Base-by-base conservation (phyloP, 768 basidiomycete genomes). In the Rhodotorula babjevae region DNA sequence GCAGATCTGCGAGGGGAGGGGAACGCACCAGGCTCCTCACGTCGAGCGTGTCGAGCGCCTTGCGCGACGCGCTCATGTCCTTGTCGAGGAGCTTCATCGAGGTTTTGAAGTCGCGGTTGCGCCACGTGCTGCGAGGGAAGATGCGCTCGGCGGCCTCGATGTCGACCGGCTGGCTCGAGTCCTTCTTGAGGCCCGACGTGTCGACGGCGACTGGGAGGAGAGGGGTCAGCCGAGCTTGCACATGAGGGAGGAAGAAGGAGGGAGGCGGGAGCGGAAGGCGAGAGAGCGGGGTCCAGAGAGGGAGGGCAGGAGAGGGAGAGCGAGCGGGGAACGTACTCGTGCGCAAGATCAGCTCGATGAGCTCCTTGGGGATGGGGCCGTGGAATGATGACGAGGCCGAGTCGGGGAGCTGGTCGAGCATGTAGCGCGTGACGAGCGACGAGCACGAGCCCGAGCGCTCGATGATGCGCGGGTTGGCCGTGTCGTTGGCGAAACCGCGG, bases 391-490 rank as follows among this genome's bases (percentile, higher is more conserved):
- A n/a, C 0, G 6, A 15, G n/a, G 6, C 57, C 5, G 64, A 53
- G n/a, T 52, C 71, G 1, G 66, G 71, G 3, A 67, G 49, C 16
- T 59, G 25, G 49, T 68, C 71, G 57, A 76, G 63, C 18, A 76
- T 56, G 65, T 61, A 64, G 3, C 36, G 23, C 3, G 69, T 63
- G 42, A 76, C 69, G 27, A 76, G 65, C 4, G 68, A 64, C 9
- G 69, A 59, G 60, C 75, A 76, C 11, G 57, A 61, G 1, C 68
- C 75, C 27, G 65, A 21, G n/a, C 19, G 18, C 55, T 63, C 68
- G 63, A 76, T 56, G 23, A 76, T 50, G 46, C 75, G 68, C 9
- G 75, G 75, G 29, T 62, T 47, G 12, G 75, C 71, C 40, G 68
- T 66, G 4, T 23, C 63, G 62, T 68, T 66, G 1, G 68, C 70